These are phyloP conservation scores for Aspergillus panamensis DNA, from an alignment of 495 filamentous ascomycete species.

Conservation along the genomic window DNA sequence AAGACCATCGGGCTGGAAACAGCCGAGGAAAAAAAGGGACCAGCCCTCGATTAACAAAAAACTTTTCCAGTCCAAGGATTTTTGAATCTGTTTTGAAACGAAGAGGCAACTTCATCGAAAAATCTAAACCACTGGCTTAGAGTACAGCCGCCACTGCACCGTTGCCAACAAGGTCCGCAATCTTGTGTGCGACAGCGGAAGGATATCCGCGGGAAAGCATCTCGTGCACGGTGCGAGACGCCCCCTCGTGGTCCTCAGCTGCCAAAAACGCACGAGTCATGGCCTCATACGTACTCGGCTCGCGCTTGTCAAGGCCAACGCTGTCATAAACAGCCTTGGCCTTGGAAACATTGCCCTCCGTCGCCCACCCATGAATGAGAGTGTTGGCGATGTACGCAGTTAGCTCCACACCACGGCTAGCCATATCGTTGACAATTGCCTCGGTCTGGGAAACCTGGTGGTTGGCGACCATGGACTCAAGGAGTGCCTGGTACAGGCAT, in stretches of 20 bases:
- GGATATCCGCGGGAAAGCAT: conserved; percentile 91
- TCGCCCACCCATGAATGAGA: conserved; percentile 96
- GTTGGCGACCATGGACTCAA: conserved; percentile 96
- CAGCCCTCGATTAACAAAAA: conserved; percentile 38
- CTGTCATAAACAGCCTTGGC: conserved; percentile 74
- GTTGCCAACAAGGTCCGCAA: conserved; percentile 79
- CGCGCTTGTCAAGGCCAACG: conserved; percentile 70
- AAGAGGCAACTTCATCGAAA: conserved; percentile 17
- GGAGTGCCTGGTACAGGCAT: conserved; percentile 91
- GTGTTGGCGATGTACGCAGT: conserved; percentile 99
- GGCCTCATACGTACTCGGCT: conserved; percentile 98
- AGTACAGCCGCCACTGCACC: conserved; percentile 27
- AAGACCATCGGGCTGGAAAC: conserved; percentile 26
- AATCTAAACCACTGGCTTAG: conserved; percentile 17
- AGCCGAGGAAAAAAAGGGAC: conserved; percentile 33
- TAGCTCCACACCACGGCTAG: conserved; percentile 65
- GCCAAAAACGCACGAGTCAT: conserved; percentile 94
- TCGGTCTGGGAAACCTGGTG: conserved; percentile 76
- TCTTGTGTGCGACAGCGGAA: conserved; percentile 83
- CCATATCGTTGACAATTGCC: conserved; percentile 70
- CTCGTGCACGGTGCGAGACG: conserved; percentile 77
- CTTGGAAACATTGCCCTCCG: conserved; percentile 73
- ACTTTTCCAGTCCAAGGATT: conserved; percentile 25
- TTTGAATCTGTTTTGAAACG: conserved; percentile 15
- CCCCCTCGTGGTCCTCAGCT: conserved; percentile 70